Percentiles rank a stretch among this genome's conserved stretches.
Evolutionary conservation across 495 filamentous ascomycete genomes (phyloP).

Genomic region (Saxophila tyrrhenica): DNA sequence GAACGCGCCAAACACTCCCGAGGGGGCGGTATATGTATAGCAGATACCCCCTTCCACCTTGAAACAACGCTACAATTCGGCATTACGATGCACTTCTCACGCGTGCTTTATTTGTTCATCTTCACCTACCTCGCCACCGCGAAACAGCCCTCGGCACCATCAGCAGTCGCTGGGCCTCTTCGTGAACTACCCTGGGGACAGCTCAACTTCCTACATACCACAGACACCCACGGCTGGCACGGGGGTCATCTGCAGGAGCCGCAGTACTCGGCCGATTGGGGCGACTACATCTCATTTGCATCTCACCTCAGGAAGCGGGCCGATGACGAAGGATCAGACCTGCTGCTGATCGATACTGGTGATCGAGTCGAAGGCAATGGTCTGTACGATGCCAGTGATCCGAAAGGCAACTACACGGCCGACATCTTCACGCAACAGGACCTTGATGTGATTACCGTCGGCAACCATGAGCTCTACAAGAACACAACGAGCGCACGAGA

Average conservation of each 20-base stretch:
- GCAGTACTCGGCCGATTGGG: slow-evolving; percentile 91
- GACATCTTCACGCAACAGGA: slow-evolving; percentile 72
- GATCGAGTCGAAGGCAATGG: slow-evolving; percentile 93
- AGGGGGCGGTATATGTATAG: too few relatives aligned
- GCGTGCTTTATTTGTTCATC: slow-evolving; percentile 12
- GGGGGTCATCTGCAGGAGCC: slow-evolving; percentile 86
- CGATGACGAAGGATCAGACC: slow-evolving; percentile 64
- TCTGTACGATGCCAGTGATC: slow-evolving; percentile 81
- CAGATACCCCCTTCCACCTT: too few relatives aligned
- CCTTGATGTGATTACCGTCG: slow-evolving; percentile 76
- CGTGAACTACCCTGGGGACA: slow-evolving; percentile 79
- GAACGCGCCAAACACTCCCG: not conserved
- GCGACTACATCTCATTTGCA: slow-evolving; percentile 92
- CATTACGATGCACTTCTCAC: slow-evolving; percentile 8
- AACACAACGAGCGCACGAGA: slow-evolving; percentile 63
- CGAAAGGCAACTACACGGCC: slow-evolving; percentile 77
- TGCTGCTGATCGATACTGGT: slow-evolving; percentile 86
- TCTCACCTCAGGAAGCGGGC: slow-evolving; percentile 66
- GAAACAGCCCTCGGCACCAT: slow-evolving; percentile 65
- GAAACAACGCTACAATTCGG: not conserved
- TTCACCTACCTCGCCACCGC: slow-evolving; percentile 8
- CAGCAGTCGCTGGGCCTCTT: slow-evolving; percentile 69
- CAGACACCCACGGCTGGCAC: slow-evolving; percentile 92
- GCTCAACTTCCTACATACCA: slow-evolving; percentile 89
- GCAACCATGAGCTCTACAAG: slow-evolving; percentile 94